Base-by-base conservation (phyloP, 2,329 filamentous ascomycete genomes). In the Microsporum canis region DNA sequence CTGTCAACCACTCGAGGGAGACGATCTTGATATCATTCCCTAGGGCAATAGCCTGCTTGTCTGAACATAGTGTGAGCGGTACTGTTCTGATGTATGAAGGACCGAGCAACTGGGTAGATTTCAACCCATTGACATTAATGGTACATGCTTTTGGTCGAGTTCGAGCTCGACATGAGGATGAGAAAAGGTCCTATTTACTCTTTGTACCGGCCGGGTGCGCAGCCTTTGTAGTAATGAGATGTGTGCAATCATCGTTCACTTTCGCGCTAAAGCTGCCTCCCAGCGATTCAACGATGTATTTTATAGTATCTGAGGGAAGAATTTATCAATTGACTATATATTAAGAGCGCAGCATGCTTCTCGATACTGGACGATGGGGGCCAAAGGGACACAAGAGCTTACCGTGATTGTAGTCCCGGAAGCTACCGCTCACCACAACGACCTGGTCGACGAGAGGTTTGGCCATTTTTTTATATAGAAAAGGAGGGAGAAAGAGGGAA, bases 381-480 rank as follows among this genome's bases (percentile, higher is more conserved):
- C 17, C 17, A 23, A 23, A 41, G 60, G 17, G 57, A 58, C 63
- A 43, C 33, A 29, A 36, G 31, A 36, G 60, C 67, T 64, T 66
- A 76, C 75, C 69, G 65, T 88, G 84, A 2, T 78, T 81, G 31
- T 76, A 71, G 4, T 76, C 75, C 1, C 79, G 73, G 65, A 88
- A 85, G 3, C 80, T 80, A 63, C 86, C 86, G 61, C 82, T 85
- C 31, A 87, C 70, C 27, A 79, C 81, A 51, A 89, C 75, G 4
- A 74, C 64, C 5, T 68, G 58, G 0, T 68, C 64, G 55, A 71
- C 71, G 51, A 75, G 71, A 12, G 58, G 33, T 1, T 64, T 62
- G 4, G 70, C 59, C 70, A 72, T 73, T 45, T 45, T 61, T 10
- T 14, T 23, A 23, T 17, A n/a, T 8, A 23, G 55, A 10, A 17